Evolutionary conservation across 1,284 basidiomycete genomes (phyloP), one percentile per base, ranked within the genome.

Genomic region (Inonotus hispidus): DNA sequence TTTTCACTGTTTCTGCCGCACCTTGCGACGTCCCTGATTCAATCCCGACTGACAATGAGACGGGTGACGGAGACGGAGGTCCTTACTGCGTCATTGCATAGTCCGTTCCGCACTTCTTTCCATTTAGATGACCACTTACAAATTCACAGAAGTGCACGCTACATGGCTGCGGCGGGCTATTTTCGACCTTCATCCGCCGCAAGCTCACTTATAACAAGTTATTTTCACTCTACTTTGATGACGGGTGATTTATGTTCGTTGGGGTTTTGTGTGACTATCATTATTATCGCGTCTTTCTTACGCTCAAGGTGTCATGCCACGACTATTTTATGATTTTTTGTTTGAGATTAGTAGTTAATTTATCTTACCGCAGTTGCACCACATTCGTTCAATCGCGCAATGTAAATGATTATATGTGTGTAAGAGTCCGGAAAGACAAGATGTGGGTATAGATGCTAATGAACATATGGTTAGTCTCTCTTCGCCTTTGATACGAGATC

Each of bases 401-500:
- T 38, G 41, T 10, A 14, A 43, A 10, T 16, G 21, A 37, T 37
- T 54, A 35, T 54, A 54, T 37, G 14, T 32, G 21, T 19, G 8
- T 41, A 38, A 14, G 13, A n/a, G n/a, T n/a, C 8, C 32, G 32
- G 32, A 32, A 43, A 14, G 3, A 14, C 16, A 21, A 10, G 16
- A 14, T 1, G n/a, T 43, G 19, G 19, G n/a, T 21, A 43, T 43
- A n/a, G 1, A 7, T 10, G 41, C 19, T 7, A 8, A 32, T 32
- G 8, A 32, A 32, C 32, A 8, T 32, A 32, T 16, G 7, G 16
- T 43, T 21, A 43, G 19, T 43, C n/a, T 14, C 53, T 58, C 29
- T 37, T 53, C 21, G 47, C 11, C n/a, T 55, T 39, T 11, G 52
- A 32, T 3, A 61, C 57, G 43, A 53, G 53, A 25, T 38, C 56